phyloP scores from a whole-genome alignment of 2,329 filamentous ascomycete genomes.

The Teratosphaeria destructans region DNA sequence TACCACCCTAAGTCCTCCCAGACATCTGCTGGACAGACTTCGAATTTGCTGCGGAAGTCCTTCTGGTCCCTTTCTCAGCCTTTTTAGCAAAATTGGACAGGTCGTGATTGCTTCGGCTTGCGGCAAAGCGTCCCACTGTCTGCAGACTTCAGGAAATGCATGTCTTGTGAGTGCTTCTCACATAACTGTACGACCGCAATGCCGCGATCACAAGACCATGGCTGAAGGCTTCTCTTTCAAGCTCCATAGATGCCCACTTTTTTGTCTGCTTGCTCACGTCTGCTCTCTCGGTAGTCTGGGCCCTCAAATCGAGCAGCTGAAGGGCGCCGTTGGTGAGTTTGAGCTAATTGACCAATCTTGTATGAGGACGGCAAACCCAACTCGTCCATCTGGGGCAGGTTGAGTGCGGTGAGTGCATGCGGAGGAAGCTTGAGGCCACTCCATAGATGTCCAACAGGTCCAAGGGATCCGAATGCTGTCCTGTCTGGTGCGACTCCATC shows the following conservation, averaged over 20 bases:
- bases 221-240: conserved; percentile 37
- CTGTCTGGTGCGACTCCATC: neutral
- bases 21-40: conserved; percentile 6
- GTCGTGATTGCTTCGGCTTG: conserved; percentile 36
- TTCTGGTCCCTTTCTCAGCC: conserved; percentile 7
- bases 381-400: neutral
- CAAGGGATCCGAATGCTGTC: neutral
- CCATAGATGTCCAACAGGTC: neutral
- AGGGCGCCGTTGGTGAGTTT: conserved; percentile 41
- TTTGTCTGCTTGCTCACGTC: conserved; percentile 31
- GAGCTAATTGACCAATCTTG: conserved; percentile 44
- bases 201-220: conserved; percentile 39
- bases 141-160: neutral
- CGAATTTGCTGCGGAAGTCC: conserved; percentile 18
- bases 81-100: conserved; percentile 36
- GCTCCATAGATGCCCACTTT: conserved; percentile 35
- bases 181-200: conserved; percentile 33
- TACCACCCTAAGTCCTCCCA: conserved; percentile 29
- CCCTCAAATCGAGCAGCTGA: conserved; percentile 32
- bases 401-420: neutral
- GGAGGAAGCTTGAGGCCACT: neutral
- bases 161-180: neutral
- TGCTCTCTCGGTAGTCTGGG: conserved; percentile 22
- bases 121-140: conserved; percentile 42
- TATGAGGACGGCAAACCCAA: conserved; percentile 37